Evolutionary conservation across 805 yeast genomes (phyloP).

Genomic region (Lipomyces sp.): DNA sequence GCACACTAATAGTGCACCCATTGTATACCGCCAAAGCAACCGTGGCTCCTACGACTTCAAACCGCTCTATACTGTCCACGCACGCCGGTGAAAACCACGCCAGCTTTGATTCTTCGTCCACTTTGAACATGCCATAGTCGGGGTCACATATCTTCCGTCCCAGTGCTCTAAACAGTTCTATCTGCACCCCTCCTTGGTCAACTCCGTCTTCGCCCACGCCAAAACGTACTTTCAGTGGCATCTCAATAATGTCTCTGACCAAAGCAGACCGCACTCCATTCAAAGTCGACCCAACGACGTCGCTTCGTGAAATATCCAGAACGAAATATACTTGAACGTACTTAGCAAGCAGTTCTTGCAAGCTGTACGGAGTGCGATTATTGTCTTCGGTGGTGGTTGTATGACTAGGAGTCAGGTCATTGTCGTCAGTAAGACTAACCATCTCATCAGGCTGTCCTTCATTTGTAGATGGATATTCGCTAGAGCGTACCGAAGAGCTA

Average conservation of each 20-base stretch:
- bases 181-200: constrained; percentile 37
- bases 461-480: too few relatives aligned
- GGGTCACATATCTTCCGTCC: constrained; percentile 30
- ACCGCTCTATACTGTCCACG: constrained; percentile 24
- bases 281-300: constrained; percentile 26
- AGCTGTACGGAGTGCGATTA: neutral
- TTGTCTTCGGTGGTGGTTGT: neutral
- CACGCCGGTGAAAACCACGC: constrained; percentile 33
- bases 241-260: constrained; percentile 13
- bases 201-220: constrained; percentile 34
- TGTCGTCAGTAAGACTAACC: too few relatives aligned
- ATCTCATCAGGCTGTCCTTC: too few relatives aligned
- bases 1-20: constrained; percentile 33
- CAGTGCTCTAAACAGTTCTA: constrained; percentile 33
- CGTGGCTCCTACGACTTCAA: constrained; percentile 32
- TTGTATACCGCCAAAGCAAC: constrained; percentile 36
- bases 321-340: constrained; percentile 21
- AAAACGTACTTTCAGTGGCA: constrained; percentile 33
- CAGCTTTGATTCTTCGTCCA: constrained; percentile 22
- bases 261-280: constrained; percentile 17
- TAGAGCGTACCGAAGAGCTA: too few relatives aligned
- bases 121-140: constrained; percentile 23
- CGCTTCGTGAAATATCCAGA: constrained; percentile 28
- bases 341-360: constrained; percentile 11
- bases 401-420: too few relatives aligned